Evolutionary conservation across 1,284 basidiomycete genomes (phyloP).

Genomic region (Polyporus tsugae): DNA sequence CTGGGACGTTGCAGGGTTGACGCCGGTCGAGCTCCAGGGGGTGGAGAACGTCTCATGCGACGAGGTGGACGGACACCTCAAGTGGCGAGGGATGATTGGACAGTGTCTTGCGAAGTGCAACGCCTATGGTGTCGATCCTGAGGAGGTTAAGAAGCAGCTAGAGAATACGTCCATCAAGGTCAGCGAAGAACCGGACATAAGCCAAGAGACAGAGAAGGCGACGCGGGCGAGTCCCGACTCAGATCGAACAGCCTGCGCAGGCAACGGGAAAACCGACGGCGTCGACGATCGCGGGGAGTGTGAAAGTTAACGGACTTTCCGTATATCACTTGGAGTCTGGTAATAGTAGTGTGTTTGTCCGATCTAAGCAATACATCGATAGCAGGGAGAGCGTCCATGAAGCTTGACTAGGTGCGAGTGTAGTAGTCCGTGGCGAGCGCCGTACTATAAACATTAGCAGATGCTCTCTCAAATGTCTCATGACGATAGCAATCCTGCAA

Average conservation of each 20-base stretch:
- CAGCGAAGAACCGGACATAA: constrained; percentile 36
- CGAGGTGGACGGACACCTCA: constrained; percentile 60
- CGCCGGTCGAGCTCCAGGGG: constrained; percentile 69
- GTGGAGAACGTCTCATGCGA: constrained; percentile 74
- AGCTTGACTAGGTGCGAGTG: constrained; percentile 16
- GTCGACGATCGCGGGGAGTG: background rate
- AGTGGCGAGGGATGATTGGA: constrained; percentile 63
- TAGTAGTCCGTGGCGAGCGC: constrained; percentile 27
- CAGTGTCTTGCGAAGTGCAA: constrained; percentile 50
- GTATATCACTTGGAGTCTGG: background rate
- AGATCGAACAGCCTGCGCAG: background rate
- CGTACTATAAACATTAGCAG: background rate
- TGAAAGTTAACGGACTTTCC: background rate
- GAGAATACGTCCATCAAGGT: constrained; percentile 36
- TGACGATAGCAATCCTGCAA: constrained; percentile 18
- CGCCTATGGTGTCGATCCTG: constrained; percentile 48
- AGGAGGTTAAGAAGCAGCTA: constrained; percentile 47
- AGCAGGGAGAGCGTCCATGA: constrained; percentile 24
- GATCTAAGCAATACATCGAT: constrained; percentile 13
- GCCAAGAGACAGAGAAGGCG: constrained; percentile 31
- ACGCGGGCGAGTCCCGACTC: constrained; percentile 30
- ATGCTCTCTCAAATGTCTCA: constrained; percentile 10
- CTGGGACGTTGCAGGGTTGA: constrained; percentile 76
- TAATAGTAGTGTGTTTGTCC: background rate
- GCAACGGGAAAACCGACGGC: background rate